Conservation (phyloP, 192 early-diverging fungal species). For the Entomortierella chlamydospora region DNA sequence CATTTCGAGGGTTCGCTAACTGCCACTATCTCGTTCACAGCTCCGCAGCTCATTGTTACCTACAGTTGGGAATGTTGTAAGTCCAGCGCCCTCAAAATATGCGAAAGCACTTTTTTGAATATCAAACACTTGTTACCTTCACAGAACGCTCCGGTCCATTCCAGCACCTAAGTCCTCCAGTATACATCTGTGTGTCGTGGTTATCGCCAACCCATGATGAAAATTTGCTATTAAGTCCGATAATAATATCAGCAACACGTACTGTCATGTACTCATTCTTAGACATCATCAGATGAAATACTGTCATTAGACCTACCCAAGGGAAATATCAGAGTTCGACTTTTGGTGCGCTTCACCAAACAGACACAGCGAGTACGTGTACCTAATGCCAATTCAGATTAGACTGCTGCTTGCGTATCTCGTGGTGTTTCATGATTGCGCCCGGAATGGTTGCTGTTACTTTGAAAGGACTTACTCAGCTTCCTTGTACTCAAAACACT, state of each 20-base stretch:
- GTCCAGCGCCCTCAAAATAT: too few species aligned
- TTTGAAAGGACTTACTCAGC: conserved; percentile 64
- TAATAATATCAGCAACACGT: neutral
- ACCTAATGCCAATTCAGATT: conserved; percentile 61
- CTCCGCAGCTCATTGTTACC: conserved; percentile 70
- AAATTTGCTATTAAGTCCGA: conserved; percentile 57
- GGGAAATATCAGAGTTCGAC: conserved; percentile 71
- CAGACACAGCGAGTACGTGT: conserved; percentile 75
- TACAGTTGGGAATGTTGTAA: neutral
- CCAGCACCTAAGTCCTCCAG: conserved; percentile 90
- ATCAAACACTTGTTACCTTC: conserved; percentile 60
- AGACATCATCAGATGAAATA: neutral
- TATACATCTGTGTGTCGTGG: conserved; percentile 76
- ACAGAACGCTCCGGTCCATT: conserved; percentile 92
- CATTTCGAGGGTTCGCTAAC: conserved; percentile 94
- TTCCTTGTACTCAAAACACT: conserved; percentile 78
- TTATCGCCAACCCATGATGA: conserved; percentile 60
- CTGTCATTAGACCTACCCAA: conserved; percentile 57
- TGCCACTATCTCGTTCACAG: conserved; percentile 71
- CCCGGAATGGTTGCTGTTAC: too few species aligned
- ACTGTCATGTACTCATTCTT: neutral
- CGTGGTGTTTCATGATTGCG: neutral
- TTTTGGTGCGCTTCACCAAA: conserved; percentile 85
- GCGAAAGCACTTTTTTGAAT: too few species aligned
- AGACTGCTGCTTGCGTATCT: neutral